Percentiles rank a stretch among this genome's conserved stretches.
These are phyloP conservation scores for Pistacia vera DNA, from an alignment of 345 rosid species.

Conservation along the genomic window DNA sequence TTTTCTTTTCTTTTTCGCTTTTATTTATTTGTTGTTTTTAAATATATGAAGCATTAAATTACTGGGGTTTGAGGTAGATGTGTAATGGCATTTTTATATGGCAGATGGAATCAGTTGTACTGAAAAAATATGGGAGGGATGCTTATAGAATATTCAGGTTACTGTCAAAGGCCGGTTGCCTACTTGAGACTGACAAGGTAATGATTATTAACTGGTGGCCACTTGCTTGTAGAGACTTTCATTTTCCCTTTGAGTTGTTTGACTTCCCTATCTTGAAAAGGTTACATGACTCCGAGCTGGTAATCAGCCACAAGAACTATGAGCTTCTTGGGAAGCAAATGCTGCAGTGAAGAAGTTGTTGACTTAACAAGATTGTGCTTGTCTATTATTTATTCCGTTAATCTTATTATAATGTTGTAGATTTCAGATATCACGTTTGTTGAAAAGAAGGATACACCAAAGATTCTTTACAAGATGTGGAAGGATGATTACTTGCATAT, in stretches of 20 bases:
- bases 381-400: neutral
- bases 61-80: neutral
- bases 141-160: slow-evolving; percentile 78
- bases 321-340: neutral
- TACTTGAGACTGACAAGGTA: slow-evolving; percentile 85
- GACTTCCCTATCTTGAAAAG: neutral
- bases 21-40: slow-evolving; percentile 2
- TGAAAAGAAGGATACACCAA: slow-evolving; percentile 67
- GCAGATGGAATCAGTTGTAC: slow-evolving; percentile 74
- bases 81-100: slow-evolving; percentile 16
- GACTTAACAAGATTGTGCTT: neutral
- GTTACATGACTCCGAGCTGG: neutral
- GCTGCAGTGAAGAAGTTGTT: neutral
- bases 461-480: slow-evolving; percentile 73
- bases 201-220: slow-evolving; percentile 7
- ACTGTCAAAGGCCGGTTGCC: slow-evolving; percentile 47
- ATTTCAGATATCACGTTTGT: slow-evolving; percentile 62
- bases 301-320: neutral
- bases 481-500: slow-evolving; percentile 76
- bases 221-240: neutral
- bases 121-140: slow-evolving; percentile 69
- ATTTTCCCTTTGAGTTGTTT: neutral
- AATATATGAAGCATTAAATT: neutral
- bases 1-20: too few relatives aligned
- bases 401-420: slow-evolving; percentile 37